A percentile compares a stretch with the other conserved stretches of the same genome.
phyloP scores from a whole-genome alignment of 345 rosid genomes.

The Salix dunnii region DNA sequence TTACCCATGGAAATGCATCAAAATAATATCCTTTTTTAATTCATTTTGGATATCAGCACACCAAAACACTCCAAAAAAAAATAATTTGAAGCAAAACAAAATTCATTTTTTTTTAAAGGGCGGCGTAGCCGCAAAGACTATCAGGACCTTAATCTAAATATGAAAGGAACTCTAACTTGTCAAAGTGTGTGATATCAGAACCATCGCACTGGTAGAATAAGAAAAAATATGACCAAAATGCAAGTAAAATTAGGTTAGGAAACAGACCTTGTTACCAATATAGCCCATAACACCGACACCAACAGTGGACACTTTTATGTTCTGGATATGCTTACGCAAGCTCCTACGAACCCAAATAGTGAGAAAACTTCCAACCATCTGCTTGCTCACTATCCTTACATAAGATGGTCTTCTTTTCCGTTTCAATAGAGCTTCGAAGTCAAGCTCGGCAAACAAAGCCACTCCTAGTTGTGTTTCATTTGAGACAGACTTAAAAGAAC shows the following conservation, averaged over 20 bases:
- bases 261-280: constrained; percentile 87
- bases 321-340: constrained; percentile 79
- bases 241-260: constrained; percentile 13
- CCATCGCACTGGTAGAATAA: background rate
- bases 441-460: constrained; percentile 60
- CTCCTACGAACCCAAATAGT: constrained; percentile 86
- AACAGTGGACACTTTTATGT: constrained; percentile 77
- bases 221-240: background rate
- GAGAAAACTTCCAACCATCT: constrained; percentile 90
- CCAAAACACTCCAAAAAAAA: too few species aligned
- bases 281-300: constrained; percentile 97
- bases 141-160: background rate
- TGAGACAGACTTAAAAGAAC: constrained; percentile 55
- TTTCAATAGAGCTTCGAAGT: constrained; percentile 63
- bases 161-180: background rate
- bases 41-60: too few species aligned
- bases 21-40: too few species aligned
- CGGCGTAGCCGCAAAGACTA: too few species aligned
- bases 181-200: background rate
- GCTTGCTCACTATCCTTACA: constrained; percentile 81
- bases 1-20: too few species aligned
- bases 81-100: too few species aligned
- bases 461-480: constrained; percentile 40
- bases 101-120: too few species aligned
- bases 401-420: constrained; percentile 61